Evolutionary conservation across 2,329 filamentous ascomycete genomes (phyloP).

Genomic region (Aspergillus sp.): DNA sequence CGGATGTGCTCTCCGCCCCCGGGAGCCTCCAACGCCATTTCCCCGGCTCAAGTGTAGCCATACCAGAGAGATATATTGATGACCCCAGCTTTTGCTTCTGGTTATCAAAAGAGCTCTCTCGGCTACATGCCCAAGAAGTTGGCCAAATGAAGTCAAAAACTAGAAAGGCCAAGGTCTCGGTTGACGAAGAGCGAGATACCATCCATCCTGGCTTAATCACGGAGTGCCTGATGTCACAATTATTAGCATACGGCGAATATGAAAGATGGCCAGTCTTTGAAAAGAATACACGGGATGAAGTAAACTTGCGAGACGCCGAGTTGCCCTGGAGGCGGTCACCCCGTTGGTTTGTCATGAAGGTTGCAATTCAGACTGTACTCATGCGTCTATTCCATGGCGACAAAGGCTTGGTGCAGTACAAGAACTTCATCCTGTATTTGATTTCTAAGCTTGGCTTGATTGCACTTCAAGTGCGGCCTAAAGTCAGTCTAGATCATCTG

Average conservation of each 20-base stretch:
- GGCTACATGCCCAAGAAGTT: constrained; percentile 26
- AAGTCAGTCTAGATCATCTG: constrained; percentile 31
- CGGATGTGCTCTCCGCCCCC: constrained; percentile 34
- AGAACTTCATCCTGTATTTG: constrained; percentile 53
- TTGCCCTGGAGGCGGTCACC: constrained; percentile 53
- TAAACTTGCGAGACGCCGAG: constrained; percentile 39
- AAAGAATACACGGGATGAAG: constrained; percentile 56
- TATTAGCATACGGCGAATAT: constrained; percentile 41
- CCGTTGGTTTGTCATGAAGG: constrained; percentile 55
- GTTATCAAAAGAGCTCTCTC: constrained; percentile 30
- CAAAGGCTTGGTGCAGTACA: constrained; percentile 42
- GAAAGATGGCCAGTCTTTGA: constrained; percentile 30
- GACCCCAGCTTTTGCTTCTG: constrained; percentile 24
- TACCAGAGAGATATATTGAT: constrained; percentile 24
- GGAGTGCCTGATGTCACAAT: constrained; percentile 47
- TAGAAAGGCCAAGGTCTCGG: constrained; percentile 35
- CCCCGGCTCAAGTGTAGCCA: constrained; percentile 39
- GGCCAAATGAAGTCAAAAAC: constrained; percentile 32
- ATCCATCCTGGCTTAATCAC: constrained; percentile 51
- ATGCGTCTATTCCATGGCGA: constrained; percentile 11
- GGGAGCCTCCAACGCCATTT: constrained; percentile 45
- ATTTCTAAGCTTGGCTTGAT: constrained; percentile 38
- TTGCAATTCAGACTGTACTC: constrained; percentile 46
- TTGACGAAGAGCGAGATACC: constrained; percentile 48
- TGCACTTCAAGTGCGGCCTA: constrained; percentile 11